Evolutionary conservation across 2,329 filamentous ascomycete genomes (phyloP).

Genomic region (Stachybotrys chartarum): DNA sequence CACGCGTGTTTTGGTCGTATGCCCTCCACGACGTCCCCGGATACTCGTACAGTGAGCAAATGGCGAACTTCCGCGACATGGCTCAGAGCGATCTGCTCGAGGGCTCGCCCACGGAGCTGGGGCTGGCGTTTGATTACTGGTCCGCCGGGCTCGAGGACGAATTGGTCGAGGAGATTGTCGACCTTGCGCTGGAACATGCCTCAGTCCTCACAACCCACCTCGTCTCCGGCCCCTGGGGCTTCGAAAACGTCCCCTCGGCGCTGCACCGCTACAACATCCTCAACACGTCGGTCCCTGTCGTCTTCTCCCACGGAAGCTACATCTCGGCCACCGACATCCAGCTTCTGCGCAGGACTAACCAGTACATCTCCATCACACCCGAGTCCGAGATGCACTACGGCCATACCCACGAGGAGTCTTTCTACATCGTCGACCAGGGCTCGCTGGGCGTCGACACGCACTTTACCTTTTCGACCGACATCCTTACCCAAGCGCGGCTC

Average conservation of each 20-base stretch:
- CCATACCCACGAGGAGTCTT: constrained; percentile 36
- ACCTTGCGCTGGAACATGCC: constrained; percentile 27
- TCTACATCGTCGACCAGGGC: constrained; percentile 41
- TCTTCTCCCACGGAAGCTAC: constrained; percentile 45
- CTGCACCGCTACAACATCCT: constrained; percentile 29
- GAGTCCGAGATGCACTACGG: constrained; percentile 55
- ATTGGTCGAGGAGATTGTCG: constrained; percentile 19
- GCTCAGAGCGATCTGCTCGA: constrained; percentile 16
- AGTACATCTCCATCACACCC: constrained; percentile 49
- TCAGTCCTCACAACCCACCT: constrained; percentile 39
- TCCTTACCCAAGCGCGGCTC: constrained; percentile 43
- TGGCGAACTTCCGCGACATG: constrained; percentile 30
- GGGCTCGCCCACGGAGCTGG: constrained; percentile 25
- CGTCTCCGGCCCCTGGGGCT: constrained; percentile 29
- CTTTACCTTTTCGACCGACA: constrained; percentile 43
- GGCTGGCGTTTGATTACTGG: constrained; percentile 33
- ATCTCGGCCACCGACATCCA: constrained; percentile 29
- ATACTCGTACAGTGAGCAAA: constrained; percentile 27
- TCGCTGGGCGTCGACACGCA: constrained; percentile 48
- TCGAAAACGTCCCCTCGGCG: constrained; percentile 30
- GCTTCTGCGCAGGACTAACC: constrained; percentile 39
- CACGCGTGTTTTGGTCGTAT: constrained; percentile 39
- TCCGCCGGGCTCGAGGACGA: constrained; percentile 18
- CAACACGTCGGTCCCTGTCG: constrained; percentile 36
- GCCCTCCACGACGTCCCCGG: constrained; percentile 24